Conservation (phyloP, 2,329 filamentous ascomycete genomes). For the Neonectria magnoliae region DNA sequence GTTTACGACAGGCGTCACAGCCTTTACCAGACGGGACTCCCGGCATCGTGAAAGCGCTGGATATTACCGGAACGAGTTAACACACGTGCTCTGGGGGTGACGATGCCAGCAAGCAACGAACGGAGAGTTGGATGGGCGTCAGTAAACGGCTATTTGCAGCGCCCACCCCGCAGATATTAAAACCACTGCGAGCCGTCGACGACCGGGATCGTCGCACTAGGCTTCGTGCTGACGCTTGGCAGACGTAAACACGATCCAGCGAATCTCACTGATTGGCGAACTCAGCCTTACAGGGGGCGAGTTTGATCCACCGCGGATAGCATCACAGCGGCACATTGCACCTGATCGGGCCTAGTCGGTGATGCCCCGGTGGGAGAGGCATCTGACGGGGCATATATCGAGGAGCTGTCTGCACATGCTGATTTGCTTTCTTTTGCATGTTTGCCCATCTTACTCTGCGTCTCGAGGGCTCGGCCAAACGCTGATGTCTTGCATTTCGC, state of each 20-base stretch:
- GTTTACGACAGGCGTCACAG: conserved; percentile 61
- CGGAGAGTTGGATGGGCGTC: neutral
- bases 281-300: neutral
- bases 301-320: conserved; percentile 1
- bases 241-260: neutral
- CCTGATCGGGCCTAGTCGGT: conserved; percentile 27
- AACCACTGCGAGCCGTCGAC: neutral
- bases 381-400: neutral
- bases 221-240: conserved; percentile 8
- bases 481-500: neutral
- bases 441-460: neutral
- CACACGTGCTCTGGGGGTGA: neutral
- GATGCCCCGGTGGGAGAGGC: neutral
- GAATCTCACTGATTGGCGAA: neutral
- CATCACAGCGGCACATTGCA: conserved; percentile 26
- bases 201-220: conserved; percentile 9
- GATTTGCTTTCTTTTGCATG: neutral
- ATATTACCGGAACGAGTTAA: conserved; percentile 36
- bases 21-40: conserved; percentile 62
- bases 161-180: conserved; percentile 18
- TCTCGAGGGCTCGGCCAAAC: neutral
- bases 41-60: conserved; percentile 53
- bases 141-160: conserved; percentile 11
- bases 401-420: neutral
- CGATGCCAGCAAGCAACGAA: neutral